phyloP scores from a whole-genome alignment of 1,139 yeast species.

The Yamadazyma buinensis region DNA sequence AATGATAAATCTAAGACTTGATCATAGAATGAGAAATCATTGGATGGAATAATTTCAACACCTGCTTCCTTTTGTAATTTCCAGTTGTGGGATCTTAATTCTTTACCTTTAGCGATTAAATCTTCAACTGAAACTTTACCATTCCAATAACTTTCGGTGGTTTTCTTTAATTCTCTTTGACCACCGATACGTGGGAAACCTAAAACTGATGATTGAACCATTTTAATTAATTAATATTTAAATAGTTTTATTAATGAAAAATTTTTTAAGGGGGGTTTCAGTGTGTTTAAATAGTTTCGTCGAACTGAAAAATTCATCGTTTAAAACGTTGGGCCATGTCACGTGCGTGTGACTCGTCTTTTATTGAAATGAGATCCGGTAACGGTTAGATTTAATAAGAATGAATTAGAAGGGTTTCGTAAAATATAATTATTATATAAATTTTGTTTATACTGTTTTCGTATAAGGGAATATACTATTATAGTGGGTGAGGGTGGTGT shows the following conservation, averaged over 20 bases:
- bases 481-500: too few species aligned
- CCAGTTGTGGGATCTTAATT: slow-evolving; percentile 96
- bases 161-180: slow-evolving; percentile 97
- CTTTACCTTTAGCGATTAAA: slow-evolving; percentile 88
- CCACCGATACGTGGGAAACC: slow-evolving; percentile 99
- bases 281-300: slow-evolving; percentile 3
- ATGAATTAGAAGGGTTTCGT: too few species aligned
- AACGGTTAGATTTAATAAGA: too few species aligned
- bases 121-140: slow-evolving; percentile 89
- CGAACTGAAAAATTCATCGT: slow-evolving; percentile 1
- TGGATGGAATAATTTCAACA: slow-evolving; percentile 94
- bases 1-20: slow-evolving; percentile 92
- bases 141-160: slow-evolving; percentile 98
- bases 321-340: slow-evolving; percentile 2
- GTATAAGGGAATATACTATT: too few species aligned
- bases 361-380: not conserved
- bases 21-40: slow-evolving; percentile 97
- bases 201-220: slow-evolving; percentile 95
- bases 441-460: too few species aligned
- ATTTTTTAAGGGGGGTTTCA: not conserved
- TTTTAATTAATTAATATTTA: slow-evolving; percentile 19
- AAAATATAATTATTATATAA: too few species aligned
- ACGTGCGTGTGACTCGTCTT: slow-evolving; percentile 4
- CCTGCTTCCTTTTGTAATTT: slow-evolving; percentile 96
- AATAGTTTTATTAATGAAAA: not conserved